Conservation (phyloP, 768 basidiomycete genomes). For the Lepiota venenata region DNA sequence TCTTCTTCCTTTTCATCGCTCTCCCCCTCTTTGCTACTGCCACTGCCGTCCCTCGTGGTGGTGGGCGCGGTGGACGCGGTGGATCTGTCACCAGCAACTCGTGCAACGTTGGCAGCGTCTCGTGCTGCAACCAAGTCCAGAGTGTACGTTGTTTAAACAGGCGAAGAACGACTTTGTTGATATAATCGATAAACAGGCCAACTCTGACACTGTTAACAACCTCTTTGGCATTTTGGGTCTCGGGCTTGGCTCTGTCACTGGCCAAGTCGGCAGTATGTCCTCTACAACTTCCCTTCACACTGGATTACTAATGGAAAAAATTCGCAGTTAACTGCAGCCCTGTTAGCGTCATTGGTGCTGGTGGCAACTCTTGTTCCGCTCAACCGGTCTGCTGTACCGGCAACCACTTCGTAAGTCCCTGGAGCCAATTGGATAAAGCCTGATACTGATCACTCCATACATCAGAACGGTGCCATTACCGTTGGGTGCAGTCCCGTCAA, state of each 20-base stretch:
- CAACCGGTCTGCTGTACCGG: slow-evolving; percentile 28
- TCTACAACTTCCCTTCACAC: slow-evolving; percentile 5
- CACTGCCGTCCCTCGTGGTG: slow-evolving; percentile 15
- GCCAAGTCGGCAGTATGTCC: not conserved
- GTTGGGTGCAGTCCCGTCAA: slow-evolving; percentile 22
- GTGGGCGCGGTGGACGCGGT: no score
- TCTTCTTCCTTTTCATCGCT: slow-evolving; percentile 17
- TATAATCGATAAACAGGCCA: slow-evolving; percentile 12
- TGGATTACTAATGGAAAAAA: no score
- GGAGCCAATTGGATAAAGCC: not conserved
- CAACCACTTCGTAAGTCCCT: slow-evolving; percentile 20
- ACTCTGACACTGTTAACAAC: slow-evolving; percentile 16
- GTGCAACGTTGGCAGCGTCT: slow-evolving; percentile 18
- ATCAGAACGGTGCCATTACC: slow-evolving; percentile 15
- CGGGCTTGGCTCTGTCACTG: not conserved
- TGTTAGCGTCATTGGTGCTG: slow-evolving; percentile 15
- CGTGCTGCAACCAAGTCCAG: slow-evolving; percentile 21
- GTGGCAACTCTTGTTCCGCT: slow-evolving; percentile 17
- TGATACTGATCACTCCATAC: no score
- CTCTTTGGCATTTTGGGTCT: not conserved
- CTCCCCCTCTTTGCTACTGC: slow-evolving; percentile 19
- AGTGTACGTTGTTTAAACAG: slow-evolving; percentile 6
- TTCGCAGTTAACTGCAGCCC: slow-evolving; percentile 16
- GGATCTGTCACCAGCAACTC: slow-evolving; percentile 5
- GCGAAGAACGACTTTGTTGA: not conserved